Evolutionary conservation across 139 green algal genomes (phyloP).

Genomic region (Monoraphidium neglectum): DNA sequence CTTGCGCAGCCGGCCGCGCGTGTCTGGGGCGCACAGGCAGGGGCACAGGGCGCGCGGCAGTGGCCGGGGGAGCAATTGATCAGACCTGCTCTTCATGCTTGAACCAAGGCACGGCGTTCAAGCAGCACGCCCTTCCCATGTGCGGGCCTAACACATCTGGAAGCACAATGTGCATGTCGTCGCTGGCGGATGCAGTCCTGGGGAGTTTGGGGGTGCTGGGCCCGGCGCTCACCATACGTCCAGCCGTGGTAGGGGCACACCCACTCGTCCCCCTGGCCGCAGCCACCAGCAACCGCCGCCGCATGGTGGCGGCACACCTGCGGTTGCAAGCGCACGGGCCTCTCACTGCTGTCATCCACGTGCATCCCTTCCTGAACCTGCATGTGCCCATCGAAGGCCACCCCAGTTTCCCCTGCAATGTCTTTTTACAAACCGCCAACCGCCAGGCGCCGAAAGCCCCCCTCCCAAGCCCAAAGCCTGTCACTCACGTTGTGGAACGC

Average conservation of each 20-base stretch:
- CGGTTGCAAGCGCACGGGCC: no score
- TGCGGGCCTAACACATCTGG: not conserved
- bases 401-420: no score
- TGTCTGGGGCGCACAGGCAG: constrained; percentile 12
- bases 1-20: constrained; percentile 43
- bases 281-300: constrained; percentile 45
- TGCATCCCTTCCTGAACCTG: no score
- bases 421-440: no score
- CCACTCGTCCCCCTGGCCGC: constrained; percentile 37
- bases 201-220: not conserved
- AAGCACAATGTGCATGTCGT: not conserved
- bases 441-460: no score
- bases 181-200: not conserved
- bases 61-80: not conserved
- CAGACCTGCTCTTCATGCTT: not conserved
- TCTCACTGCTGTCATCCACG: no score
- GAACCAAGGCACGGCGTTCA: not conserved
- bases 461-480: no score
- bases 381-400: no score
- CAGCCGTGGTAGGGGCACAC: constrained; percentile 68
- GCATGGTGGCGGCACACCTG: constrained; percentile 70
- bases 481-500: constrained; percentile 63
- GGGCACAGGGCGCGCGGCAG: not conserved
- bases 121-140: not conserved
- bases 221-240: constrained; percentile 44